Conservation (phyloP, 345 rosid species). For the Aquilaria yunnanensis region DNA sequence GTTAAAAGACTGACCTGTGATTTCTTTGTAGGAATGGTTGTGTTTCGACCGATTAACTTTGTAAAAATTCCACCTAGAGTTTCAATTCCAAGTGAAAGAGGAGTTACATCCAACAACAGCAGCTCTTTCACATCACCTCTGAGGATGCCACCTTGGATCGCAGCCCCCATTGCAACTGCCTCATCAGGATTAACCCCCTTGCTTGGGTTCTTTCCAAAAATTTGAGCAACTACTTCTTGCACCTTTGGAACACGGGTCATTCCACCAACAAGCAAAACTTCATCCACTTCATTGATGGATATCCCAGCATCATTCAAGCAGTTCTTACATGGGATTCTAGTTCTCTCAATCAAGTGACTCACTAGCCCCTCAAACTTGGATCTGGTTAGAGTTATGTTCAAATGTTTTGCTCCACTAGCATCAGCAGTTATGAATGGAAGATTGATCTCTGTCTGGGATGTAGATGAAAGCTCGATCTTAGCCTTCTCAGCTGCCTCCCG, state of each 20-base stretch:
- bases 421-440: constrained; percentile 30
- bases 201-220: constrained; percentile 29
- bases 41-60: constrained; percentile 36
- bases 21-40: constrained; percentile 44
- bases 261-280: constrained; percentile 30
- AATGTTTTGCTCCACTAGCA: constrained; percentile 33
- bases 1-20: constrained; percentile 24
- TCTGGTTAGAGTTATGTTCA: constrained; percentile 30
- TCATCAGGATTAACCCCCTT: constrained; percentile 33
- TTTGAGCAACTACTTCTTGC: constrained; percentile 25
- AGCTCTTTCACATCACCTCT: constrained; percentile 38
- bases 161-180: constrained; percentile 35
- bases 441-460: constrained; percentile 27
- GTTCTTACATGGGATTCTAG: constrained; percentile 24
- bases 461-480: constrained; percentile 29
- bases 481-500: constrained; percentile 31
- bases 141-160: constrained; percentile 34
- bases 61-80: constrained; percentile 46
- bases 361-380: constrained; percentile 27
- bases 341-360: constrained; percentile 23
- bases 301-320: constrained; percentile 32
- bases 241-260: constrained; percentile 35
- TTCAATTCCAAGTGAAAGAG: constrained; percentile 40
- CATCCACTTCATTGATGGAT: constrained; percentile 22
- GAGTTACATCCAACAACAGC: constrained; percentile 31